Evolutionary conservation across 192 early-diverging fungal genomes (phyloP), one percentile per base, ranked within the genome.

Genomic region (Spizellomyces sp.): DNA sequence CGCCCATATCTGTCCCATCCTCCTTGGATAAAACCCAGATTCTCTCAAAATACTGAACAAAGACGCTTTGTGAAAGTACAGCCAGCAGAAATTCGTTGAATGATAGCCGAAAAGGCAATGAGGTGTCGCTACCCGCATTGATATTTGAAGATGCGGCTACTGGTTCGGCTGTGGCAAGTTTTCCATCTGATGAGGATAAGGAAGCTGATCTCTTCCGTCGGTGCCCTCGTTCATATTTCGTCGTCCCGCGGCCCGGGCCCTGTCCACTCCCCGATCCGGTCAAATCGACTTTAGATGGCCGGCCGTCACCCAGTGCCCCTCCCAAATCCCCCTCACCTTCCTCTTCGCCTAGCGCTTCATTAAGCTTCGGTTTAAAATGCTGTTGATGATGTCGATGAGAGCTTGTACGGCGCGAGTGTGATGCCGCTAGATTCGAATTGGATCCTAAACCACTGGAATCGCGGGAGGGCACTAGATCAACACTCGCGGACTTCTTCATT

Each of bases 21-120:
- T 6, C 58, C 48, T 45, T 69, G 42, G 17, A 15, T 12, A 75
- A 9, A 10, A 52, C 81, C 84, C 84, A 85, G 8, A 66, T 81
- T 21, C 81, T 45, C 65, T 88, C 86, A 77, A 88, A 88, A 58
- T 79, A 88, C 62, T 84, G 74, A 8, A 88, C 86, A 77, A 88
- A 87, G 4, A 79, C 80, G 55, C 67, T 79, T 66, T 88, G 86
- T 44, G 73, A 76, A 10, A 88, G 62, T 44, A 88, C 78, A n/a
- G 86, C 85, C 14, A 88, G 58, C 43, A 84, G 61, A 69, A 87
- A 88, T 66, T 86, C 83, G 65, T 88, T 88, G 65, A 88, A 87
- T 55, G 70, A 71, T 44, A 88, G 73, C 48, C 79, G 67, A 63
- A 81, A 83, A n/a, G 69, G 42, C 36, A 50, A 43, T 41, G 9